Evolutionary conservation across 2,329 filamentous ascomycete species (phyloP), one percentile per base, ranked within the genome.

Genomic region (Malbranchea cinnamomea): DNA sequence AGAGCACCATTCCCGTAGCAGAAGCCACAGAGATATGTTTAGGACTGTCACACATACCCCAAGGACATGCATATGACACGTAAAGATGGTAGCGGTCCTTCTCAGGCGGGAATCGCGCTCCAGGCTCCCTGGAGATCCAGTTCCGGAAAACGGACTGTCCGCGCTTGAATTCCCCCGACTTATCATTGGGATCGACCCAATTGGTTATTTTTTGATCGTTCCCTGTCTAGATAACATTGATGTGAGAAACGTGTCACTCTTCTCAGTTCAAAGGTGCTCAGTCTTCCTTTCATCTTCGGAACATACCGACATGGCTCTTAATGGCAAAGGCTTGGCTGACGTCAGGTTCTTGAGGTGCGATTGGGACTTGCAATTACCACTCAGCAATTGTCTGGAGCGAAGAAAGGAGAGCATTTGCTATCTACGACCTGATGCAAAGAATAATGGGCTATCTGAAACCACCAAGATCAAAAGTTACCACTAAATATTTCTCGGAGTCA

Each of bases 71-170:
- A 56, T 92, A 93, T 46, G 78, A 87, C 42, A 93, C 78, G 51
- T 87, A 98, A 44, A 98, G 72, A 58, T 98, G 89, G 54, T 98
- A 98, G 33, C 89, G 70, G 31, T 70, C 82, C 58, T 81, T 82
- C 59, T 95, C 87, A 1, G 83, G 70, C 4, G 83, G 79, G 44
- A 84, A 94, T 52, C 75, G 59, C 4, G 81, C 77, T 23, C 70
- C 75, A 1, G 71, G 57, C 43, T 81, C 71, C 38, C 67, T 70
- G 18, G 78, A 82, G 53, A 93, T 79, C 54, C 63, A 80, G 53
- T 78, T 71, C 35, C 89, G 74, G 59, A 95, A 95, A 32, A 73
- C 68, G 37, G 81, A 89, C 38, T 68, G 66, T 53, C 84, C 80
- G 38, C 87, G 77, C 62, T 93, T 93, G 68, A 92, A 95, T 58